Base-by-base conservation (phyloP, 805 yeast species). In the Sugiyamaella qingdaonensis region DNA sequence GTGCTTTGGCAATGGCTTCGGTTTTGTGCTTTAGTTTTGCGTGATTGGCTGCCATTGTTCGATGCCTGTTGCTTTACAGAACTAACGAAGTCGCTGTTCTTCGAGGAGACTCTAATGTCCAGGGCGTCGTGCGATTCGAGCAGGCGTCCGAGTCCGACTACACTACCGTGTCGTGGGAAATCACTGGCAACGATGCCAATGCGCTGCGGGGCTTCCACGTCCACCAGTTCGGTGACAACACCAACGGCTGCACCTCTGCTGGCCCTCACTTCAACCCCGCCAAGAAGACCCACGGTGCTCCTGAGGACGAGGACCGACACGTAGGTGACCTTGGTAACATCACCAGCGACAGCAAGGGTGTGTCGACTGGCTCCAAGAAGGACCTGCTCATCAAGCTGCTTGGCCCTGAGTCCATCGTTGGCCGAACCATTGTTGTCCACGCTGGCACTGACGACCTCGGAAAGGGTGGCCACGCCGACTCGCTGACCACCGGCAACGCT, bases 241-340 rank as follows among this genome's bases (percentile, higher is more conserved):
- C 99, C 75, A 94, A 94, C 73, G 99, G 99, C 62, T 94, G 99
- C 78, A 92, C 96, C 56, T 88, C 97, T 61, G 97, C 97, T 52
- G 97, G 97, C 70, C 96, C 96, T 56, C 97, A 91, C 77, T 91
- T 88, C 83, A 85, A 91, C 80, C 97, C 97, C 61, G 87, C 87
- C 71, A 78, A 80, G 59, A 86, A 86, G 78, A 81, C 81, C 61
- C 97, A 90, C 72, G 97, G 97, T 77, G 90, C 91, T 53, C 96
- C 96, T 73, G 81, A 81, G 65, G 95, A 86, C 64, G 63, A 57
- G 78, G 88, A 78, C 89, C 69, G 73, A 52, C 96, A 88, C 76
- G 94, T 85, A 66, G 99, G 99, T 74, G 99, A 94, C 73, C 78
- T 94, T 73, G 99, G 99, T 73, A 94, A 94, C 82, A 76, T 94